Percentiles rank a stretch among this genome's conserved stretches.
Evolutionary conservation across 2,329 filamentous ascomycete species (phyloP).

Genomic region (Botrytis elliptica): DNA sequence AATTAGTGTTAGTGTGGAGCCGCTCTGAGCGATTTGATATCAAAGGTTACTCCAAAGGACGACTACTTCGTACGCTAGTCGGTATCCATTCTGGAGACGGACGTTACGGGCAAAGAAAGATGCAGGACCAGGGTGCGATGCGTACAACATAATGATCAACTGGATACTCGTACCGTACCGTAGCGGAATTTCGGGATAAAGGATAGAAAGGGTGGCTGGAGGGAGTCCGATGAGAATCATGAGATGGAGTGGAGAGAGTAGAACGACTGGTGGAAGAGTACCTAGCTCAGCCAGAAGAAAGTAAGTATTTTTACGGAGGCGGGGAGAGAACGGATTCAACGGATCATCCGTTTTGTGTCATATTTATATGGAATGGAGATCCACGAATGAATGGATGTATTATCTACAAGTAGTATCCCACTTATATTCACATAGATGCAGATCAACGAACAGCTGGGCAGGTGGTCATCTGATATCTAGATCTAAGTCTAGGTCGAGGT

Average conservation of each 20-base stretch:
- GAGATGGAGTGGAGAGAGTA: neutral
- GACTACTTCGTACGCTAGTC: neutral
- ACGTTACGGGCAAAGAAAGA: neutral
- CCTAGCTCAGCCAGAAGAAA: neutral
- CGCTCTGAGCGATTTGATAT: neutral
- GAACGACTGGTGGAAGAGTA: neutral
- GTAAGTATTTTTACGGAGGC: neutral
- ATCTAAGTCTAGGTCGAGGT: neutral
- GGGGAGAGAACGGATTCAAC: neutral
- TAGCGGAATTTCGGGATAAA: constrained; percentile 4
- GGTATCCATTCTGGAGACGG: neutral
- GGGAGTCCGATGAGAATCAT: neutral
- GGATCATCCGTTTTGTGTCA: neutral
- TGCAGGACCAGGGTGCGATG: neutral
- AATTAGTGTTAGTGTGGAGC: neutral
- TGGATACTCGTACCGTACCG: neutral
- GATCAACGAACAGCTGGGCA: neutral
- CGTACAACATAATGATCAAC: constrained; percentile 2
- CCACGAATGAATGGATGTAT: neutral
- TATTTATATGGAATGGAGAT: neutral
- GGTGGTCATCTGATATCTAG: neutral
- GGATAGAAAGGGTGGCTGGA: neutral
- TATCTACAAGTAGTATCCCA: neutral
- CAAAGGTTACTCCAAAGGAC: neutral
- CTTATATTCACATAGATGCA: neutral